Base-by-base conservation (phyloP, 345 rosid genomes). In the Eucalyptus fibrosa region DNA sequence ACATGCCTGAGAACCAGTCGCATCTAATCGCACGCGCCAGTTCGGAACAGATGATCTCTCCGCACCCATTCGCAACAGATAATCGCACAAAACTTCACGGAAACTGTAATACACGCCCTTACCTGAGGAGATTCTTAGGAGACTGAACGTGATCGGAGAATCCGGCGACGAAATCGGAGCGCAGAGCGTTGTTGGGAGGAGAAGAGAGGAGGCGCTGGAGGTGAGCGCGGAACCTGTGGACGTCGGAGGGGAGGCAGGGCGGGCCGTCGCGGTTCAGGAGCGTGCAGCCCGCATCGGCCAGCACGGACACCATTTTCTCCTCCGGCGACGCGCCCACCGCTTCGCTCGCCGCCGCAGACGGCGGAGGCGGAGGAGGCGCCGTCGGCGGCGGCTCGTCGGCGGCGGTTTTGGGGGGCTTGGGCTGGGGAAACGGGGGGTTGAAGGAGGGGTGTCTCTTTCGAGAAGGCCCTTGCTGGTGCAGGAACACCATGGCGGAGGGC, bases 211-310 rank as follows among this genome's bases (percentile, higher is more conserved):
- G 93, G 87, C 59, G 53, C 51, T 93, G 90, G 92, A 97, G 97
- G 88, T 94, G 92, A 89, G 94, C 93, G 77, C 95, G 97, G 94
- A 97, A 90, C 88, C 91, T 88, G 92, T 91, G 93, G 47, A 90
- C 91, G 72, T 95, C 96, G 91, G 98, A 91, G 17, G 98, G 98
- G 50, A 95, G 97, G 89, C 92, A 91, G 3, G 98, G 99, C 13
- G 95, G 94, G 12, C 94, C 98, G 16, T 92, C 92, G 81, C 93
- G 93, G 87, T 95, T 94, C 60, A 93, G 50, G 91, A 97, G 91
- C 44, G 98, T 96, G 89, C 98, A 96, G 8, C 97, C 98, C 23
- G 95, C 95, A 56, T 96, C 97, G 6, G 98, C 99, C 44, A 97
- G 92, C 90, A 95, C 86, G 21, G 96, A 89, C 32, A 92, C 91